Conservation (phyloP, 2,329 filamentous ascomycete genomes). For the Lasiodiplodia citricola region DNA sequence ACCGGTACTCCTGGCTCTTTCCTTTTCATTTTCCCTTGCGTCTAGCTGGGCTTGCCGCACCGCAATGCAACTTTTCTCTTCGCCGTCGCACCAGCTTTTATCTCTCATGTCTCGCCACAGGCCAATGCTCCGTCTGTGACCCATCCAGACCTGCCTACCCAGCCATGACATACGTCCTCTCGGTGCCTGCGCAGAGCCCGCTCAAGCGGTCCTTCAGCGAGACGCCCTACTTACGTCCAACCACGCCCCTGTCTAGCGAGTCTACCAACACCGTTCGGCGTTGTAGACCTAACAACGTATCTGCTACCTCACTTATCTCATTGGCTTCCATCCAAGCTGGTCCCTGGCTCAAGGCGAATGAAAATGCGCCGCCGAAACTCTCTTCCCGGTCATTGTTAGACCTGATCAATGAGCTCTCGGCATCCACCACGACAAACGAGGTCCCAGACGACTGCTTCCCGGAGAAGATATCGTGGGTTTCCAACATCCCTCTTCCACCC, state of each 20-base stretch:
- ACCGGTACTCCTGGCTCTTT: constrained; percentile 1
- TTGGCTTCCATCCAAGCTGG: constrained; percentile 34
- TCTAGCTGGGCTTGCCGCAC: constrained; percentile 16
- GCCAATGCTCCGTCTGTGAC: constrained; percentile 19
- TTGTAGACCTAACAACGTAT: constrained; percentile 31
- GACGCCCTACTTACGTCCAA: constrained; percentile 43
- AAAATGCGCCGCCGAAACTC: constrained; percentile 40
- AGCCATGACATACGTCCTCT: constrained; percentile 47
- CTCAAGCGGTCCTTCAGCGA: constrained; percentile 51
- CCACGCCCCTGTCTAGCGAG: constrained; percentile 36
- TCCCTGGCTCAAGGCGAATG: constrained; percentile 35
- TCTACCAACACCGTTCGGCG: constrained; percentile 26
- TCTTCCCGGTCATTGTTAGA: constrained; percentile 42
- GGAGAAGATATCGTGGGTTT: constrained; percentile 15
- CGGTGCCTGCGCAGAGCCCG: constrained; percentile 45
- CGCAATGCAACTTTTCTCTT: not conserved
- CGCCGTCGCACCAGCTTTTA: constrained; percentile 14
- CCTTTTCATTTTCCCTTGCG: not conserved
- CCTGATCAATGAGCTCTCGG: constrained; percentile 35
- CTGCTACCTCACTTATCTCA: constrained; percentile 43
- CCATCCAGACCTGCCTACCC: constrained; percentile 7
- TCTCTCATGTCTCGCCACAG: constrained; percentile 19
- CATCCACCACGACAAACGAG: not conserved
- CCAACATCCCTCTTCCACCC: constrained; percentile 23
- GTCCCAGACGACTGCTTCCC: not conserved